Conservation (phyloP, 75 land plant species). For the Cryptomeria japonica region DNA sequence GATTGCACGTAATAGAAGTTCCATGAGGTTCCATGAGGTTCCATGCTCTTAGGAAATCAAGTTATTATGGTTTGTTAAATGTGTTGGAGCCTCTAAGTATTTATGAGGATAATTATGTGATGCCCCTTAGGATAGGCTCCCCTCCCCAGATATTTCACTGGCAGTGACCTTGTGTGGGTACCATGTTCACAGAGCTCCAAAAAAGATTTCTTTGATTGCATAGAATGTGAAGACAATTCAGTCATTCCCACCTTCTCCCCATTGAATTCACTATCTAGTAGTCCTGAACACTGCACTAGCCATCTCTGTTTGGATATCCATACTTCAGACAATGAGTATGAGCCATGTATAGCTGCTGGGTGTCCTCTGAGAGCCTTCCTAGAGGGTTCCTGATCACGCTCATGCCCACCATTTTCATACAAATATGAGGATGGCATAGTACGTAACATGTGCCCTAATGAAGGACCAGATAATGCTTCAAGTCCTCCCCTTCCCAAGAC, state of each 20-base stretch:
- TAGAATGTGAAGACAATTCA: constrained; percentile 41
- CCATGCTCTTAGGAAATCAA: not conserved
- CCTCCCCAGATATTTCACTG: constrained; percentile 51
- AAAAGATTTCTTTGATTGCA: constrained; percentile 35
- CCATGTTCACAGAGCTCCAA: constrained; percentile 52
- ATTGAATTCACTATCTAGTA: constrained; percentile 10
- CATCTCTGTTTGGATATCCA: constrained; percentile 45
- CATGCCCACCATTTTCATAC: constrained; percentile 59
- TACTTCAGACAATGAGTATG: constrained; percentile 40
- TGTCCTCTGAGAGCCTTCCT: constrained; percentile 45
- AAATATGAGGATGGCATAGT: constrained; percentile 69
- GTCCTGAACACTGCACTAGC: constrained; percentile 28
- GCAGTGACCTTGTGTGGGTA: constrained; percentile 93
- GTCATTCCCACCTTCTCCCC: constrained; percentile 15
- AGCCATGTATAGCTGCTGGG: constrained; percentile 51
- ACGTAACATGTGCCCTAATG: constrained; percentile 34
- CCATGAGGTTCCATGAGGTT: not conserved
- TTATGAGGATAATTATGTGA: not conserved
- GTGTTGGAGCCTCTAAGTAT: not conserved
- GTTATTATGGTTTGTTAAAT: not conserved
- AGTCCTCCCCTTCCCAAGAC: not conserved
- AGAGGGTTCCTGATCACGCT: constrained; percentile 21
- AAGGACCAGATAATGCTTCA: constrained; percentile 26
- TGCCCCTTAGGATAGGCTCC: constrained; percentile 14
- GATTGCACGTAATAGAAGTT: not conserved